Evolutionary conservation across 2,329 filamentous ascomycete genomes (phyloP).

Genomic region (Alternaria gansuensis): DNA sequence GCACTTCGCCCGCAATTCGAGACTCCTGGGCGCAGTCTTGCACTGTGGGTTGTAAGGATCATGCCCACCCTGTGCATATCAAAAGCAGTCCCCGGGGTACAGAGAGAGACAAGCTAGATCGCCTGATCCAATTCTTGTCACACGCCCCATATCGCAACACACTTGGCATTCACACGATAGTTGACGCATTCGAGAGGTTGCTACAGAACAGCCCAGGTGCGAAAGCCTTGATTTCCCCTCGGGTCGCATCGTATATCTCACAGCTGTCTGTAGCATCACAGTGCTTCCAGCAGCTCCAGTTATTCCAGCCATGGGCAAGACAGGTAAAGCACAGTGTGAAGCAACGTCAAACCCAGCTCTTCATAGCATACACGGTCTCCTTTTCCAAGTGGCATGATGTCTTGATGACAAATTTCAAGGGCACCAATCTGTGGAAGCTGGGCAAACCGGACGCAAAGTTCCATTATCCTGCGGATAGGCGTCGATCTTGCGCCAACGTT

Average conservation of each 20-base stretch:
- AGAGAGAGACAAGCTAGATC: no score
- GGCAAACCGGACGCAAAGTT: conserved; percentile 11
- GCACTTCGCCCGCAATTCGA: no score
- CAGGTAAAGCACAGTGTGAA: conserved; percentile 44
- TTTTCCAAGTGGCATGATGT: background rate
- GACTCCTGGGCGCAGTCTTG: no score
- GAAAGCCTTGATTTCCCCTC: conserved; percentile 17
- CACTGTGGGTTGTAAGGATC: no score
- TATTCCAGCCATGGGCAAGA: conserved; percentile 61
- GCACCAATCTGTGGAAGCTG: background rate
- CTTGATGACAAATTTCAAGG: background rate
- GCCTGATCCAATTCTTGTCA: no score
- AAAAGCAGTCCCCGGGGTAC: no score
- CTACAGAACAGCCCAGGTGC: background rate
- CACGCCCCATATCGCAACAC: no score
- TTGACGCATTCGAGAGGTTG: background rate
- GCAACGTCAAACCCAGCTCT: background rate
- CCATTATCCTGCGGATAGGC: conserved; percentile 59
- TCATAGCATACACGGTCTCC: background rate
- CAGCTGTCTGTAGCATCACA: conserved; percentile 60
- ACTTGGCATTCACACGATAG: background rate
- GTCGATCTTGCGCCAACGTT: conserved; percentile 54
- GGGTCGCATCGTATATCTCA: conserved; percentile 51
- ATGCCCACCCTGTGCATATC: no score
- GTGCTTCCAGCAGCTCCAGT: conserved; percentile 56